A percentile compares a stretch with the other conserved stretches of the same genome.
Conservation (phyloP, 352 stramenopile genomes). For the Phytophthora europaea region DNA sequence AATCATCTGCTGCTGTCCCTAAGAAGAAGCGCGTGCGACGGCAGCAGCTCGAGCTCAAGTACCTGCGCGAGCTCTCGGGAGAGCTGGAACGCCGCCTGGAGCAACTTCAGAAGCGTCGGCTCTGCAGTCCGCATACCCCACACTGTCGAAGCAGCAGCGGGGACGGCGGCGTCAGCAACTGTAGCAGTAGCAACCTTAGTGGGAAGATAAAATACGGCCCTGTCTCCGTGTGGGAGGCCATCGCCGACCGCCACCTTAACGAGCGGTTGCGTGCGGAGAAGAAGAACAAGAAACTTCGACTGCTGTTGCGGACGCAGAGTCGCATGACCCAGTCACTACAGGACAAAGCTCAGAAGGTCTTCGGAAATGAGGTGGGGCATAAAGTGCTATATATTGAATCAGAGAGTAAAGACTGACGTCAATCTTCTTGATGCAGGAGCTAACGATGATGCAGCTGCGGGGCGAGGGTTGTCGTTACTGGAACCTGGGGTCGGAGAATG, state of each 20-base stretch:
- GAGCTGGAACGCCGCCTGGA: conserved; percentile 40
- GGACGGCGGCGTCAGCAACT: background rate
- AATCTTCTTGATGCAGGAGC: conserved; percentile 26
- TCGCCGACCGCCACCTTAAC: conserved; percentile 41
- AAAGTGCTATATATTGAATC: background rate
- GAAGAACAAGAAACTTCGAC: conserved; percentile 48
- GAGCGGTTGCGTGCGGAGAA: conserved; percentile 35
- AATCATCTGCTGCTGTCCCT: background rate
- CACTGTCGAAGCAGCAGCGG: background rate
- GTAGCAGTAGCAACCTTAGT: background rate
- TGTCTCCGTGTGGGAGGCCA: conserved; percentile 31
- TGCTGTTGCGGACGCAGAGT: conserved; percentile 24
- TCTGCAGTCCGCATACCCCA: background rate
- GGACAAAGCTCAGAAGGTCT: conserved; percentile 11
- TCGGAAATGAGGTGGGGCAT: conserved; percentile 21
- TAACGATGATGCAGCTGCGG: conserved; percentile 26
- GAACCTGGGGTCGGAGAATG: conserved; percentile 24
- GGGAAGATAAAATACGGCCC: background rate
- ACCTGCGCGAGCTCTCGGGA: conserved; percentile 43
- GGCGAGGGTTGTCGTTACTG: conserved; percentile 19
- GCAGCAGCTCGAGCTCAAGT: conserved; percentile 46
- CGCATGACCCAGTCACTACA: conserved; percentile 13
- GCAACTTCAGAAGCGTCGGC: conserved; percentile 37
- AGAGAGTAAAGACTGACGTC: background rate
- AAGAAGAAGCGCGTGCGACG: conserved; percentile 48